Conservation (phyloP, 192 early-diverging fungal species). For the Entomortierella parvispora region DNA sequence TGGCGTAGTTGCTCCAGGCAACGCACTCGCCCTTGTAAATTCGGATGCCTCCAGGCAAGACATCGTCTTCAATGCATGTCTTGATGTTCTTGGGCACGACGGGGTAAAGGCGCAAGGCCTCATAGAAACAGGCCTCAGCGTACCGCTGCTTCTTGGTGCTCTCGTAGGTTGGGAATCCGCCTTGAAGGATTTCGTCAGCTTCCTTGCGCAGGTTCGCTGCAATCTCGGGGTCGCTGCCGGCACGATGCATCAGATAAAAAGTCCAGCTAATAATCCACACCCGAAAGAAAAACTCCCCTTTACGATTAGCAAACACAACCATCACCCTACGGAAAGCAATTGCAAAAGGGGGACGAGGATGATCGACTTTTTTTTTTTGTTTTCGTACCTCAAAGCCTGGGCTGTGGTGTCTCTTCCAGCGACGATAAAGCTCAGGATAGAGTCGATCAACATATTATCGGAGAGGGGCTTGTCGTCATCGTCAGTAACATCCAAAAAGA, state of each 20-base stretch:
- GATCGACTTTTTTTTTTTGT: too few relatives aligned
- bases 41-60: conserved; percentile 68
- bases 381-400: conserved; percentile 43
- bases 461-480: conserved; percentile 42
- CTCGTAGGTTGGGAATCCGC: conserved; percentile 31
- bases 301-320: too few relatives aligned
- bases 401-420: conserved; percentile 70
- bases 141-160: conserved; percentile 39
- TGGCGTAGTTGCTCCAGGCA: conserved; percentile 56
- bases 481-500: conserved; percentile 52
- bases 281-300: too few relatives aligned
- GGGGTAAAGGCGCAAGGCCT: conserved; percentile 72
- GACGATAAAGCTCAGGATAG: conserved; percentile 54
- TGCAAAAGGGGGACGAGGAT: too few relatives aligned
- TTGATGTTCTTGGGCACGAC: conserved; percentile 67
- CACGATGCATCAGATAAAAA: conserved; percentile 57
- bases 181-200: conserved; percentile 29
- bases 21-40: conserved; percentile 64
- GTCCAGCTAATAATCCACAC: conserved; percentile 33
- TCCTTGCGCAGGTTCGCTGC: conserved; percentile 39
- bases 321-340: too few relatives aligned
- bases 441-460: conserved; percentile 55
- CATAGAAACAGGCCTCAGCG: conserved; percentile 58
- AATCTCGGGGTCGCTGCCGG: conserved; percentile 38
- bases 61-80: conserved; percentile 62